Evolutionary conservation across 495 filamentous ascomycete species (phyloP), one percentile per base, ranked within the genome.

Genomic region (Usnea hakonensis): DNA sequence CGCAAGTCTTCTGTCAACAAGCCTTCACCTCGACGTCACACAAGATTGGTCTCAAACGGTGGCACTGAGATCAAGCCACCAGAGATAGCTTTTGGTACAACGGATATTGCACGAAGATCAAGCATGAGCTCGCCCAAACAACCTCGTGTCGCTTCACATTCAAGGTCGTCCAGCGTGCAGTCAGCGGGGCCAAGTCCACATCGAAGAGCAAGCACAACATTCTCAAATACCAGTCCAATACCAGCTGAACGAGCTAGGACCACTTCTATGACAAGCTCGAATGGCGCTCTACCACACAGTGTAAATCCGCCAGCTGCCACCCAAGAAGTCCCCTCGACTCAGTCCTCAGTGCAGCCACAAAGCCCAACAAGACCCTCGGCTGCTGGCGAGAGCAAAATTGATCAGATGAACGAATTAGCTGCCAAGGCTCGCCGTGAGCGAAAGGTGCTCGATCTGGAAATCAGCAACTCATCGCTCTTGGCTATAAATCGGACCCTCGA

Each of bases 401-500:
- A 82, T 58, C 80, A 81, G 30, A 72, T 82, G 57, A 87, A 78
- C 57, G 90, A 91, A 41, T 74, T 86, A 11, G 90, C 91, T 3
- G 81, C 88, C 14, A 93, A 89, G 72, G 94, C 94, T 9, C 85
- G 94, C 19, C 85, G 89, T 9, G 94, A 97, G 73, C 85, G 94
- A 60, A 97, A 97, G 73, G 92, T 99, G 35, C 78, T 97, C 66
- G 94, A 99, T 71, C 78, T 99, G n/a, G 90, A 99, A 69, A 99
- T 99, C 63, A 95, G 89, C 64, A 99, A 99, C 66, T 93, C 90
- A 3, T 96, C 91, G 28, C 82, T 99, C 10, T 81, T 96, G 35
- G 95, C 95, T n/a, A 97, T 99, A 74, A 99, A 99, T 68, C 83
- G 91, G 55, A 91, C 90, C 0, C 76, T 99, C 1, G 94, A 99